Percentiles rank a stretch among this genome's conserved stretches.
Conservation (phyloP, 2,329 filamentous ascomycete genomes). For the Phaeosphaeria sp. region DNA sequence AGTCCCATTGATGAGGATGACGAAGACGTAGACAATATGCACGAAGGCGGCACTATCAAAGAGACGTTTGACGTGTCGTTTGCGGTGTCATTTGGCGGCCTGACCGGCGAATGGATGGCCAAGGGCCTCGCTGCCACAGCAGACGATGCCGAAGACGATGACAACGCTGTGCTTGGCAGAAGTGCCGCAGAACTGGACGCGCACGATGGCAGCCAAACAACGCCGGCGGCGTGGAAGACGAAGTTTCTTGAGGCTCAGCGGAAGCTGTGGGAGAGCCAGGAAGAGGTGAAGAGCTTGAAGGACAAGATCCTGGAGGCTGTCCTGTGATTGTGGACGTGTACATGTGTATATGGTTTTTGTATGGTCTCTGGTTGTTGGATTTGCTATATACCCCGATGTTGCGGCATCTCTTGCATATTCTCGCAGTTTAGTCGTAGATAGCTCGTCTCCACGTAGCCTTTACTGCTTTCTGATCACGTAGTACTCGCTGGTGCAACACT, state of each 20-base stretch:
- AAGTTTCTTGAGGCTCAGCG: constrained; percentile 44
- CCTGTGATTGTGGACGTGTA: constrained; percentile 24
- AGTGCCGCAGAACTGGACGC: constrained; percentile 15
- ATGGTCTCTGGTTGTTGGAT: constrained; percentile 16
- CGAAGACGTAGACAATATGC: constrained; percentile 31
- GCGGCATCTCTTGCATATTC: constrained; percentile 13
- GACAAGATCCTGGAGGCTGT: constrained; percentile 50
- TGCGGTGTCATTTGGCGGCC: constrained; percentile 49
- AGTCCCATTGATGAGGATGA: constrained; percentile 51
- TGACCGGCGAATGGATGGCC: constrained; percentile 52
- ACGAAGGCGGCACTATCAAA: constrained; percentile 29
- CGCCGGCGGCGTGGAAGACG: constrained; percentile 39
- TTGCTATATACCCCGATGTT: constrained; percentile 37
- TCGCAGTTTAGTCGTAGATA: not conserved
- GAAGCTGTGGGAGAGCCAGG: constrained; percentile 43
- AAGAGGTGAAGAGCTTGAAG: constrained; percentile 43
- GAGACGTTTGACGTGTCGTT: constrained; percentile 56
- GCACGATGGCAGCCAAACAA: constrained; percentile 17
- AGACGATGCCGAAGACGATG: constrained; percentile 10
- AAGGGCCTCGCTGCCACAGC: constrained; percentile 44
- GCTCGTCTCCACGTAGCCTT: not conserved
- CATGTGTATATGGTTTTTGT: constrained; percentile 9
- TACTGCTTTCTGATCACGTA: not conserved
- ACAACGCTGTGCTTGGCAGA: not conserved
- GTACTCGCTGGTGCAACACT: not conserved